Evolutionary conservation across 192 early-diverging fungal species (phyloP), one percentile per base, ranked within the genome.

Genomic region (Linnemannia elongata): DNA sequence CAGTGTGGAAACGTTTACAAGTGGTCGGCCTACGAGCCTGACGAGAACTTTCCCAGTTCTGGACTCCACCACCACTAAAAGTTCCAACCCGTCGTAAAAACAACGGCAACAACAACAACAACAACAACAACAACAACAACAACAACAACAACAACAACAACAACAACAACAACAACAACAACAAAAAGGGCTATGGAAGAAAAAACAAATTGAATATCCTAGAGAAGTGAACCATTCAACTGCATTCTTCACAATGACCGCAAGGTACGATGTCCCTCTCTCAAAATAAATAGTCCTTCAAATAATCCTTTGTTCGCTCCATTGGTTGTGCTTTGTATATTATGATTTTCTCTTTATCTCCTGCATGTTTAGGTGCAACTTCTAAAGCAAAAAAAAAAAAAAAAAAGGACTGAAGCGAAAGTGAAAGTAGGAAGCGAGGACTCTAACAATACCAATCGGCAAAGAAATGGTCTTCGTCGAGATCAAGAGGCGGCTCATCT

Each of bases 1-100:
- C 94, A 98, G 90, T 99, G 98, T 88, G 98, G 98, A 83, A 93
- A 91, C 84, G 94, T 91, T 52, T 96, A 88, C 90, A 94, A 95
- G 77, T 84, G 82, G 82, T 47, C 82, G 57, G 73, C 82, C 17
- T 84, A 84, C 45, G 82, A 84, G 77, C 63, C 82, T 49, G 82
- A 84, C 70, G 82, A 84, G 86, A 80, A 90, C 81, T 90, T 90
- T 74, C 83, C 87, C 36, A 82, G 77, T 36, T 77, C 83, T 35
- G 82, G 57, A 68, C 76, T 79, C 68, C 88, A 87, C 81, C 88
- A 89, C 80, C 86, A 88, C 74, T 80, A 85, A 79, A 79, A 78
- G 49, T 20, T 5, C 49, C 42, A 60, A n/a, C n/a, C n/a, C n/a
- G n/a, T n/a, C n/a, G n/a, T n/a, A n/a, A n/a, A n/a, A n/a, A n/a